A percentile compares a stretch with the other conserved stretches of the same genome.
These are phyloP conservation scores for Apiotrichum brassicae DNA, from an alignment of 1,284 basidiomycete genomes.

Conservation along the genomic window DNA sequence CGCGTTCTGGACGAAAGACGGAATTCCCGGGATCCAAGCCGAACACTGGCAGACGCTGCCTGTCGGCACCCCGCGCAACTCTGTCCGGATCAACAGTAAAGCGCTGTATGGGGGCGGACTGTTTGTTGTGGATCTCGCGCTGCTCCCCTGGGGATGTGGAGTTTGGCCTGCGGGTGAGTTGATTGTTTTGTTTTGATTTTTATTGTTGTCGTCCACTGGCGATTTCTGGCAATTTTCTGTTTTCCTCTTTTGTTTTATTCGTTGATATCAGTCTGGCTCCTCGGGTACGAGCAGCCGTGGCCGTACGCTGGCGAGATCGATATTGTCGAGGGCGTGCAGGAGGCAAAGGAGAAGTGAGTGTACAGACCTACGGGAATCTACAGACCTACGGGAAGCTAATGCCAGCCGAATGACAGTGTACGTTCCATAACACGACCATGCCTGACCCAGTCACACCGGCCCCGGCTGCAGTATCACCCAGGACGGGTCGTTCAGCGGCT, in stretches of 20 bases:
- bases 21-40: constrained; percentile 34
- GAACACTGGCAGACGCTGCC: constrained; percentile 32
- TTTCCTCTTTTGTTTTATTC: too few relatives aligned
- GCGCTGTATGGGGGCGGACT: constrained; percentile 62
- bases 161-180: constrained; percentile 67
- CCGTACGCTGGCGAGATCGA: constrained; percentile 44
- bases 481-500: constrained; percentile 28
- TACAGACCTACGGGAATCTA: not conserved
- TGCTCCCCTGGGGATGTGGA: constrained; percentile 71
- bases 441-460: constrained; percentile 28
- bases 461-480: constrained; percentile 36
- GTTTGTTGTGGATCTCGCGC: constrained; percentile 67
- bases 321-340: constrained; percentile 43
- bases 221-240: too few relatives aligned
- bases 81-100: constrained; percentile 63
- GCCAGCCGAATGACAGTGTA: constrained; percentile 40
- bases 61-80: constrained; percentile 25
- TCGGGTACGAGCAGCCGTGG: constrained; percentile 39
- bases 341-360: constrained; percentile 35
- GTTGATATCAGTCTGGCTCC: constrained; percentile 35
- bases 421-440: not conserved
- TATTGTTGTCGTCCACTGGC: too few relatives aligned
- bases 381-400: too few relatives aligned
- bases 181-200: not conserved
- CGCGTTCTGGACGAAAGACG: constrained; percentile 30